phyloP scores from a whole-genome alignment of 129 eudicot genomes.

The Artemisia annua region DNA sequence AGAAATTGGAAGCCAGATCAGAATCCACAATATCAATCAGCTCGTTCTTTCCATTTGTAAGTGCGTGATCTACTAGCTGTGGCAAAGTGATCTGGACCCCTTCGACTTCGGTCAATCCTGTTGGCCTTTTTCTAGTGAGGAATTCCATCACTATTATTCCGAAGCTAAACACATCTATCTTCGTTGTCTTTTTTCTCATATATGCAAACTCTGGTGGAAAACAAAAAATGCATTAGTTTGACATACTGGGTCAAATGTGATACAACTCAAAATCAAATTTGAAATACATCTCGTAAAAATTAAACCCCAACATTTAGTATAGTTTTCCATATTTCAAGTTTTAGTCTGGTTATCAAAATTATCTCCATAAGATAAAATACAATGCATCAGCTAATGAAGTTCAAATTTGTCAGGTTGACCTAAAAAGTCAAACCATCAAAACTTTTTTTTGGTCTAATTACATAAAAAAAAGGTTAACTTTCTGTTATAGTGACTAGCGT shows the following conservation, averaged over 20 bases:
- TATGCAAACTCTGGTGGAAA: conserved; percentile 69
- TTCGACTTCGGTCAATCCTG: conserved; percentile 52
- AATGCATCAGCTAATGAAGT: not conserved
- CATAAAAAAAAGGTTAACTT: not conserved
- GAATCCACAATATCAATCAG: conserved; percentile 56
- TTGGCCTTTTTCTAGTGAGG: conserved; percentile 68
- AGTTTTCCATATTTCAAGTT: not conserved
- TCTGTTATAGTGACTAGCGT: not conserved
- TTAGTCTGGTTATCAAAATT: not conserved
- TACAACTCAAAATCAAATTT: not conserved
- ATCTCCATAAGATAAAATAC: not conserved
- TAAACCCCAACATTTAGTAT: not conserved
- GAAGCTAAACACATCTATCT: conserved; percentile 87
- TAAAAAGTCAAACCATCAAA: not conserved
- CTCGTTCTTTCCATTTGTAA: conserved; percentile 40
- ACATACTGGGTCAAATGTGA: not conserved
- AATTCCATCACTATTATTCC: conserved; percentile 83
- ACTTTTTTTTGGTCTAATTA: not conserved
- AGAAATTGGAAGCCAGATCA: conserved; percentile 40
- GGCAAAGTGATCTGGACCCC: conserved; percentile 66
- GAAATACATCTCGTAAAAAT: not conserved
- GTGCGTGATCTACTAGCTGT: conserved; percentile 50
- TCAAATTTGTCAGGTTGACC: not conserved
- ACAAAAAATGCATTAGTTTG: conserved; percentile 4
- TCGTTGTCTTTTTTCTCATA: conserved; percentile 74